Base-by-base conservation (phyloP, 306 rosid species). In the Gynostemma pentaphyllum region DNA sequence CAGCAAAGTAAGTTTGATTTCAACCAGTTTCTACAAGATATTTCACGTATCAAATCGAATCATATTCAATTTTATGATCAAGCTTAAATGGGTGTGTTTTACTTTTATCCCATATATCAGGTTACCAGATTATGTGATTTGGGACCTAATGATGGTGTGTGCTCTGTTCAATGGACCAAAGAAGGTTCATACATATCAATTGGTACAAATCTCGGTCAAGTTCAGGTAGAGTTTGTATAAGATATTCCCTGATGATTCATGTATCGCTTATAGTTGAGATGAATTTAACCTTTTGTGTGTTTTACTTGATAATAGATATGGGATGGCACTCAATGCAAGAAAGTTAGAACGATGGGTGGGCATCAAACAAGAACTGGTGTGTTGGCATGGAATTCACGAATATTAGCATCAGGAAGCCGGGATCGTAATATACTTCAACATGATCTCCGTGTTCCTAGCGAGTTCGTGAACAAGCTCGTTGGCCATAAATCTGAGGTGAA, bases 401-500 rank as follows among this genome's bases (percentile, higher is more conserved):
- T 76, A 41, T 76, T 94, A 70, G 99, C 97, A 55, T 94, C 95
- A 3, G 99, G 99, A 72, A 94, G 99, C 74, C 70, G 99, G 66
- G 99, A 94, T 40, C 73, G 89, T 72, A 86, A 94, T 78, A 86
- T 94, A 39, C 94, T 89, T 74, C 99, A 94, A 76, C 99, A 94
- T 44, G 99, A 94, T 76, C 87, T 94, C 70, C 85, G 95, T 47
- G 95, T 94, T 53, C 61, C 94, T 22, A 76, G 71, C 53, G 94
- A 88, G 80, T 87, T 64, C 37, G 75, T 89, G 52, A 68, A 77
- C 86, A 89, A 86, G 70, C 83, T 89, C 47, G 84, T 84, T 21
- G 99, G 99, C 79, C 99, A 94, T 80, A 94, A 94, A 72, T 94
- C 99, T n/a, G 99, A 94, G 91, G 99, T 92, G 50, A 56, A 51